A percentile compares a stretch with the other conserved stretches of the same genome.
These are phyloP conservation scores for Terana coerulea DNA, from an alignment of 768 basidiomycete species.

Conservation along the genomic window DNA sequence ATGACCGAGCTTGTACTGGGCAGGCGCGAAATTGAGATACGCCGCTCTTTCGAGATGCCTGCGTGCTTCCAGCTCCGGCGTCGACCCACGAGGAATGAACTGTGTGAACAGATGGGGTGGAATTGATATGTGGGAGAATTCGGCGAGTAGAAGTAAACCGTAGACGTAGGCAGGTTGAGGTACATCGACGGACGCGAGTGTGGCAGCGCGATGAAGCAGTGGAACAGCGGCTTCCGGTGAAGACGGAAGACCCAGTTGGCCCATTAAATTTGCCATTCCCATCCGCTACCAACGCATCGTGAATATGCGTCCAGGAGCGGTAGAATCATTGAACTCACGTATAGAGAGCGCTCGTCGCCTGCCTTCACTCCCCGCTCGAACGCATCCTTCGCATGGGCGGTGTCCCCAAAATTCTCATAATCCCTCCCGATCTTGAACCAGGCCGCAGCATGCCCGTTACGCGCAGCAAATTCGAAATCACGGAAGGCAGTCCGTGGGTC, in stretches of 20 bases:
- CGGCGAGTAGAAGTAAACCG: conserved; percentile 80
- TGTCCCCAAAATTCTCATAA: conserved; percentile 85
- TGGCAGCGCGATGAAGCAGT: conserved; percentile 75
- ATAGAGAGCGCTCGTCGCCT: conserved; percentile 75
- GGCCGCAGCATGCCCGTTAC: conserved; percentile 70
- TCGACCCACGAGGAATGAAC: conserved; percentile 46
- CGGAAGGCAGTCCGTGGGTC: conserved; percentile 82
- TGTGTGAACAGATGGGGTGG: conserved; percentile 48
- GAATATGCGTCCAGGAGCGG: not conserved
- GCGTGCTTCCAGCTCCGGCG: conserved; percentile 59
- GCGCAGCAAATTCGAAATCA: conserved; percentile 82
- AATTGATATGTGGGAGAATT: conserved; percentile 69
- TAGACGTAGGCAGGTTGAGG: conserved; percentile 89
- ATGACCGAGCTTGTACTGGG: conserved; percentile 91
- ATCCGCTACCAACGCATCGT: conserved; percentile 55
- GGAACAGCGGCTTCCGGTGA: conserved; percentile 59
- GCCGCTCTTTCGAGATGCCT: conserved; percentile 82
- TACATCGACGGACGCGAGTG: conserved; percentile 63
- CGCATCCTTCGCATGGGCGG: conserved; percentile 71
- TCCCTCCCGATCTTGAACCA: conserved; percentile 93
- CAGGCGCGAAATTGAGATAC: conserved; percentile 77
- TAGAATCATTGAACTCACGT: conserved; percentile 38
- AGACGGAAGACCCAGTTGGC: conserved; percentile 68
- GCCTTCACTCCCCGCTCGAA: conserved; percentile 79
- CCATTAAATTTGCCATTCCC: conserved; percentile 89